phyloP scores from a whole-genome alignment of 306 rosid genomes.

The Rubus parviflorus region DNA sequence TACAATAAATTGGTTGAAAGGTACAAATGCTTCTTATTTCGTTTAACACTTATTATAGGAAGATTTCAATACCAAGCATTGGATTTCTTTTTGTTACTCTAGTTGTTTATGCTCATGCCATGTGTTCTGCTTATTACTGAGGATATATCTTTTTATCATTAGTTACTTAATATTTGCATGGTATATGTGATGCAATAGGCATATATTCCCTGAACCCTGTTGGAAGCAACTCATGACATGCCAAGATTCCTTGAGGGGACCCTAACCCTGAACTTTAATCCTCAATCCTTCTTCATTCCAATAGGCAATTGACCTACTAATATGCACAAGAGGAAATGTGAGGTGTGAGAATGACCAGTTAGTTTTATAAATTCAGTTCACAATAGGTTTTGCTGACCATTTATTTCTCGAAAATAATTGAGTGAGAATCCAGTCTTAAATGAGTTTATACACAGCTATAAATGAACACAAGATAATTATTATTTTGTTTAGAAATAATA shows the following conservation, averaged over 20 bases:
- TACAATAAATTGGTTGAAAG: conserved; percentile 62
- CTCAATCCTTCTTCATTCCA: background rate
- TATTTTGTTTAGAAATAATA: background rate
- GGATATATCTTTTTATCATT: background rate
- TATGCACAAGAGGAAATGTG: background rate
- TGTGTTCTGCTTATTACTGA: background rate
- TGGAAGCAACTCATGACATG: background rate
- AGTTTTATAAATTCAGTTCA: background rate
- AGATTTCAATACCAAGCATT: background rate
- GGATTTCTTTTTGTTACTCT: background rate
- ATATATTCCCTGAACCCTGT: background rate
- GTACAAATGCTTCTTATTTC: conserved; percentile 36
- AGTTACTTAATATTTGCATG: background rate
- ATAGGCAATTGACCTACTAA: background rate
- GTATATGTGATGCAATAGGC: background rate
- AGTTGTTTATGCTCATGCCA: conserved; percentile 4
- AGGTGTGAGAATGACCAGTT: background rate
- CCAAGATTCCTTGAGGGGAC: background rate
- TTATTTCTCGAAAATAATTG: background rate
- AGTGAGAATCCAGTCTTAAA: background rate
- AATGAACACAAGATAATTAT: background rate
- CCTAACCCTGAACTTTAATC: background rate
- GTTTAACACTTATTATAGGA: background rate
- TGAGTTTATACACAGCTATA: background rate
- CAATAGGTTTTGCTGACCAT: background rate